Evolutionary conservation across 2,329 filamentous ascomycete genomes (phyloP), one percentile per base, ranked within the genome.

Genomic region (Lasiodiplodia sp.): DNA sequence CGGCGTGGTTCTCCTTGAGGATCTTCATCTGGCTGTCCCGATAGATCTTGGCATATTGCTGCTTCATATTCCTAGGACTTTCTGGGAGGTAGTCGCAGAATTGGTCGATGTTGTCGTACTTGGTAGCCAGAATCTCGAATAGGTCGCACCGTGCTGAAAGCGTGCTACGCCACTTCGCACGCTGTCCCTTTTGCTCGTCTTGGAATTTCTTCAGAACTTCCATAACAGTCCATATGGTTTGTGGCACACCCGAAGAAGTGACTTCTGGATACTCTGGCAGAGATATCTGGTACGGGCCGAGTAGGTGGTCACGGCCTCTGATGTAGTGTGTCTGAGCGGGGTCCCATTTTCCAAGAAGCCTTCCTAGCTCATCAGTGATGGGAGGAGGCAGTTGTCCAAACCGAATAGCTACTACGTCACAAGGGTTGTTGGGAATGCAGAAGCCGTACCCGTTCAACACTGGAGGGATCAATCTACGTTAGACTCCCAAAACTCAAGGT

Each of bases 381-480:
- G 74, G 70, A n/a, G 75, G 74, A 6, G 79, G 78, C 18, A 83
- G 78, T 11, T 77, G 74, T 62, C 77, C 78, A 11, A 84, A 75
- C 23, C 80, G 80, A 53, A 85, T 72, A 10, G 81, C 75, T 10
- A 84, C 80, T 58, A 80, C 78, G 71, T 86, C 85, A 51, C 82
- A 78, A 0, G 82, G 82, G 49, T 86, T 86, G 52, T 82, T 71
- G 6, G 75, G 73, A 16, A 85, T 77, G 69, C 81, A 83, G 74
- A 86, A 86, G 3, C 85, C 85, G 68, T 87, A 87, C 4, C 85
- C 84, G 56, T 85, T 80, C 2, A 86, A 75, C 2, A 86, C 74
- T 77, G n/a, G 52, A 47, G 10, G 16, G 49, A 6, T 64, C 23
- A 62, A 16, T 8, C 12, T 38, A 8, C 16, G 28, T 64, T 55